Base-by-base conservation (phyloP, 306 rosid species). In the Rosa chinensis region DNA sequence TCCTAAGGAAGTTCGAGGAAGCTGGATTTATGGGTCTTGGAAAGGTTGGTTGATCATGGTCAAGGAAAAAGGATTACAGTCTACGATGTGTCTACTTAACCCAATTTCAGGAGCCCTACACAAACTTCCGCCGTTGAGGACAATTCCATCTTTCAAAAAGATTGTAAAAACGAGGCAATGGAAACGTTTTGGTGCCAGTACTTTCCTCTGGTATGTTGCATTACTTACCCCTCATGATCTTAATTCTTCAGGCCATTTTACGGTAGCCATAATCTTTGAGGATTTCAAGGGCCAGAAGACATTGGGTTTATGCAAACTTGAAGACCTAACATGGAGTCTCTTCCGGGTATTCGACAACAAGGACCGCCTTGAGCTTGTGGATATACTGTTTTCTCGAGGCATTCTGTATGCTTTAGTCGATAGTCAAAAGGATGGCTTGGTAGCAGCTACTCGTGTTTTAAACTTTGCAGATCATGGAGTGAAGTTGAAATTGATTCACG, bases 31-130 rank as follows among this genome's bases (percentile, higher is more conserved):
- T 45, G 37, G 55, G 11, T 70, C 56, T 23, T 70, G 42, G 3
- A 45, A 70, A 70, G 56, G 74, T 21, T 70, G 74, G 74, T 62
- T 70, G 5, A 47, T 70, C 23, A 11, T 70, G 56, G 17, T 70
- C 13, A 70, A 70, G 11, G 40, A 45, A 5, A 21, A 23, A 12
- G 21, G n/a, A 45, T 20, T 70, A 1, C 6, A 43, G 37, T 69
- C 53, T 44, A n/a, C 13, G 14, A n/a, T 70, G 6, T 45, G 7
- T 44, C 74, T 70, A 23, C 11, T 70, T 2, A 44, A 70, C 39
- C 73, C 55, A 43, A 69, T 44, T 69, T 43, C 73, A 44, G 9
- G 53, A 69, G 55, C 16, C 5, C 8, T 8, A 43, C 55, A 69
- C 55, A 16, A 69, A 43, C 55, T 69, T 69, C 73, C 55, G 4